Evolutionary conservation across 331 rosid species (phyloP), one percentile per base, ranked within the genome.

Genomic region (Quercus tomentella): DNA sequence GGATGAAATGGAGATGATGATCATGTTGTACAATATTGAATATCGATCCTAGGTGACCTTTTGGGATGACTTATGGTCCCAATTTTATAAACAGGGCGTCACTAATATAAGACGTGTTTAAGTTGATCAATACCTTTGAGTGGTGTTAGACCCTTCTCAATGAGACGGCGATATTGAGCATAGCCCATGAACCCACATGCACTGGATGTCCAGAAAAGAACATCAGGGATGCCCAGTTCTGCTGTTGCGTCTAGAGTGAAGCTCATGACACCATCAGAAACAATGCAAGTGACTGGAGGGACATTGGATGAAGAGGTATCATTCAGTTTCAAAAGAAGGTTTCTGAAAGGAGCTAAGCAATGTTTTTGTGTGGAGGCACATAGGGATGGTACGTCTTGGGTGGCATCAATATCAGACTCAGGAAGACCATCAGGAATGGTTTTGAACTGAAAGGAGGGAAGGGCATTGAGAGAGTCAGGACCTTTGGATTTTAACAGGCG

Each of bases 381-480:
- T 3, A 84, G 70, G 57, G 88, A 56, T 28, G 85, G 84, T 1
- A 82, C 49, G 21, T 87, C 83, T 60, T 87, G 90, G 30, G 90
- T 87, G 22, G 58, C 84, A 30, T 87, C 88, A 4, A 49, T 67
- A 17, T 73, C 79, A 4, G 79, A 7, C n/a, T 84, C 84, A 0
- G 92, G 92, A 4, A 92, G 92, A 35, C 95, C 97, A 7, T 92
- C 97, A 1, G 97, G 93, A 14, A 92, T 89, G 72, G 90, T 79
- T 21, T 84, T 84, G 26, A 90, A 92, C 3, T 77, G 84, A 62
- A 92, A 92, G 14, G 91, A 81, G 15, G 91, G 80, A 6, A 92
- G 83, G 30, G 86, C 92, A 0, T 86, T 56, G 8, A 92, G 88
- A 60, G 92, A 76, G 31, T 83, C 12, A 4, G 89, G 83, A 1